Evolutionary conservation across 495 filamentous ascomycete genomes (phyloP).

Genomic region (Penicillium maclennaniae): DNA sequence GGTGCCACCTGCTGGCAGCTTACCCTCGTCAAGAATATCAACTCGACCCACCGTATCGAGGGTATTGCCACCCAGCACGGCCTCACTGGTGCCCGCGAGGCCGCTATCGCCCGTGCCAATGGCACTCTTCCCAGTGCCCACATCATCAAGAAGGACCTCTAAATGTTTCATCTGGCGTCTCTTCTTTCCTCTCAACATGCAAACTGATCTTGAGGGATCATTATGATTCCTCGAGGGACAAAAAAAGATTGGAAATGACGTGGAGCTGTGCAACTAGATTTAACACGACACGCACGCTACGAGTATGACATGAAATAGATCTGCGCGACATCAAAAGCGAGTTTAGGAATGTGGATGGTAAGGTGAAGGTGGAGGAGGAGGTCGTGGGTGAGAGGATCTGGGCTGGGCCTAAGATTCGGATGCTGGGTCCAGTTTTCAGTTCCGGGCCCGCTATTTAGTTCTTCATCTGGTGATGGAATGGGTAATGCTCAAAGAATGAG

Average conservation of each 20-base stretch:
- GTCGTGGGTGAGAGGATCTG: background rate
- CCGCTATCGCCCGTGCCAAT: constrained; percentile 36
- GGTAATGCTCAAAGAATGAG: too few relatives aligned
- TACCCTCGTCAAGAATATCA: constrained; percentile 94
- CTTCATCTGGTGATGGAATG: too few relatives aligned
- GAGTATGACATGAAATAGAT: constrained; percentile 16
- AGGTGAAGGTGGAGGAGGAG: too few relatives aligned
- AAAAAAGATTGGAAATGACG: background rate
- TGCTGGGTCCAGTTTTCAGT: too few relatives aligned
- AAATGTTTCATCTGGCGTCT: constrained; percentile 10
- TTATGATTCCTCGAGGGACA: background rate
- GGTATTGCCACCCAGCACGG: constrained; percentile 73
- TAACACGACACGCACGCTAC: constrained; percentile 4
- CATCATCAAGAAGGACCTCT: constrained; percentile 35
- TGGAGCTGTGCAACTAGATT: constrained; percentile 4
- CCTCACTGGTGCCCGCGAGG: constrained; percentile 63
- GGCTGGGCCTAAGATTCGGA: background rate
- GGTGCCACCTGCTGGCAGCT: constrained; percentile 95
- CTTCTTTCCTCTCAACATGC: constrained; percentile 3
- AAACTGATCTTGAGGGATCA: background rate
- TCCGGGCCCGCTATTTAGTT: too few relatives aligned
- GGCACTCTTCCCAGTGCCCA: constrained; percentile 42
- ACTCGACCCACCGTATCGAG: constrained; percentile 90
- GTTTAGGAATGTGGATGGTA: background rate
- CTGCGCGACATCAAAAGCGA: background rate